Evolutionary conservation across 1,139 yeast species (phyloP).

Genomic region (Sugiyamaella xylanicola): DNA sequence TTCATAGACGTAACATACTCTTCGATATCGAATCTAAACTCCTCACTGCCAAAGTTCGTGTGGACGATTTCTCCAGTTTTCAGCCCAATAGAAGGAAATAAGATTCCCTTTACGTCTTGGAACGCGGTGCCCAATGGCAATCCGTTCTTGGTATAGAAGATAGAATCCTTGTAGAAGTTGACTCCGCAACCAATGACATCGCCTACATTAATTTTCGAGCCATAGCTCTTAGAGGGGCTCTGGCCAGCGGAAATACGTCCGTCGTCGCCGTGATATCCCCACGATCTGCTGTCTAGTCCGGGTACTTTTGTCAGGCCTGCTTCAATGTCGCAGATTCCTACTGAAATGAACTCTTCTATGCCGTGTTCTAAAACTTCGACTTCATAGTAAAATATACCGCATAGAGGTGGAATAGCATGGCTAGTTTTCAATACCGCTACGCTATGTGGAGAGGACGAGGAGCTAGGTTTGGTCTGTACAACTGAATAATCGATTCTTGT

Average conservation of each 20-base stretch:
- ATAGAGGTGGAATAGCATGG: conserved; percentile 46
- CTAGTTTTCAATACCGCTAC: conserved; percentile 40
- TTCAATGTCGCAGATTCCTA: conserved; percentile 42
- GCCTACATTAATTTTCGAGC: conserved; percentile 53
- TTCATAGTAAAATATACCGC: conserved; percentile 63
- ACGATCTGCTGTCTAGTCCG: conserved; percentile 53
- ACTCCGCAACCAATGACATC: conserved; percentile 87
- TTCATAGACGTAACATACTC: conserved; percentile 59
- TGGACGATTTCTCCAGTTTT: conserved; percentile 51
- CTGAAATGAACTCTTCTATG: conserved; percentile 33
- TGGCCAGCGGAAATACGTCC: conserved; percentile 54
- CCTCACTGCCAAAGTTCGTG: conserved; percentile 71
- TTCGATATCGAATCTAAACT: conserved; percentile 72
- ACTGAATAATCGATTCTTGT: conserved; percentile 23
- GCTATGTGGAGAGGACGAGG: conserved; percentile 27
- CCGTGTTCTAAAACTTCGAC: conserved; percentile 44
- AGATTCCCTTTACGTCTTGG: conserved; percentile 44
- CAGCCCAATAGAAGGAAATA: conserved; percentile 55
- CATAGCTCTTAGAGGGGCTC: conserved; percentile 46
- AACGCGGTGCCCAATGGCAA: conserved; percentile 59
- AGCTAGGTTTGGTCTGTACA: conserved; percentile 7
- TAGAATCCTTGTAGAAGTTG: conserved; percentile 61
- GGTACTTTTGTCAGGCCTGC: conserved; percentile 43
- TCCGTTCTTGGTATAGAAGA: conserved; percentile 86
- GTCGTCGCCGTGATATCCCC: conserved; percentile 62